Base-by-base conservation (phyloP, 345 rosid genomes). In the Cochlearia excelsa region DNA sequence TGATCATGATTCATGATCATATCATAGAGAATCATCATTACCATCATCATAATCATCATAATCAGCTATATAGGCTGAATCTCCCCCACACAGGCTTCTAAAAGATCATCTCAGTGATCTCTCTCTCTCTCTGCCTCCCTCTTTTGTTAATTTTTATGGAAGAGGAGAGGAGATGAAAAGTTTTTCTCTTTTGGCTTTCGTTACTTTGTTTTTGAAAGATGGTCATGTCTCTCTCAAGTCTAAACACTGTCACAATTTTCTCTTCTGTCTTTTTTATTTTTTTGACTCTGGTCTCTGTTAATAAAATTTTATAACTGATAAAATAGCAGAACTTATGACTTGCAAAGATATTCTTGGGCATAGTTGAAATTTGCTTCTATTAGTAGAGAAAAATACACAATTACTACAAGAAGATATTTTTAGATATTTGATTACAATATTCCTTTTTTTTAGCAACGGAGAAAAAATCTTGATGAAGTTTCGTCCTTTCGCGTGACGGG, bases 1-100 rank as follows among this genome's bases (percentile, higher is more conserved):
- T 63, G 65, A 70, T 43, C 74, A 69, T 69, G 53, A 28, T 48
- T 66, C 23, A 35, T 67, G 47, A 69, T 42, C 63, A 49, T 45
- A 54, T 0, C 29, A 33, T 27, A 27, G 26, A 33, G 8, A 5
- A 43, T 41, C 45, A 31, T 40, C 56, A 46, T 30, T 57, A 2
- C 30, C 7, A 53, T 53, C 23, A 16, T 16, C 23, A 16, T 16
- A 16, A 53, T 53, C 23, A 16, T 16, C 23, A 16, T 16, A 16
- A 16, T 16, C 23, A 16, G 23, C 23, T 16, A 16, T 16, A 16
- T 16, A 16, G 35, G 52, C 46, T 40, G 34, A 38, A 59, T 16
- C 59, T n/a, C 41, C 61, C 38, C 60, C 37, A 29, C 35, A 51
- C 51, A 54, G 50, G 62, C 57, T 61, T 69, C 57, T 42, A 40